Percentiles rank a stretch among this genome's conserved stretches.
Evolutionary conservation across 192 early-diverging fungal species (phyloP).

Genomic region (Entomortierella chlamydospora): DNA sequence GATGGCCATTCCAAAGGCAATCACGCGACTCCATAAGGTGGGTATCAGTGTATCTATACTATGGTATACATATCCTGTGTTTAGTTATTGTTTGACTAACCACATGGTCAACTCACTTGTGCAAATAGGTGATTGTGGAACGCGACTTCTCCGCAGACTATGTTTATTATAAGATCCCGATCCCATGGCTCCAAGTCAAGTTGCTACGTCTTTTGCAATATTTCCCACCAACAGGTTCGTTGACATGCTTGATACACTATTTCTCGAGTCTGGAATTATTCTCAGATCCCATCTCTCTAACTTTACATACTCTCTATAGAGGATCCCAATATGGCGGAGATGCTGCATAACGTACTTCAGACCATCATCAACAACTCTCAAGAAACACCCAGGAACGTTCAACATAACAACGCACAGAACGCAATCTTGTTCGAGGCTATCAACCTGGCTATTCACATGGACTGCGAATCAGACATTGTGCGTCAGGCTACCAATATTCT

Average conservation of each 20-base stretch:
- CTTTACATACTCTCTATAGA: slow-evolving; percentile 27
- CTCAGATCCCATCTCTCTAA: not conserved
- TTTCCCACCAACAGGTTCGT: slow-evolving; percentile 84
- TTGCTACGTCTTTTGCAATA: slow-evolving; percentile 94
- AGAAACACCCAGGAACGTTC: slow-evolving; percentile 93
- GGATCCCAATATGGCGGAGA: slow-evolving; percentile 64
- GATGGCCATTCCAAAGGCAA: slow-evolving; percentile 80
- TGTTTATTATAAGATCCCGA: slow-evolving; percentile 97
- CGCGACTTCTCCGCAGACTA: slow-evolving; percentile 87
- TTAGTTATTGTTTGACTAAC: too few relatives aligned
- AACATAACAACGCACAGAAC: slow-evolving; percentile 98
- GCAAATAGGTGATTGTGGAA: slow-evolving; percentile 81
- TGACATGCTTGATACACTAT: too few relatives aligned
- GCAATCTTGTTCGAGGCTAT: slow-evolving; percentile 98
- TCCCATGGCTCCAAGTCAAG: slow-evolving; percentile 98
- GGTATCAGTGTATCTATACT: not conserved
- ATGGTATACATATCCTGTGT: not conserved
- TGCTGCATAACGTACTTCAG: slow-evolving; percentile 81
- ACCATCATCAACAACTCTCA: slow-evolving; percentile 88
- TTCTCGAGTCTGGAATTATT: not conserved
- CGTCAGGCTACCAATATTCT: slow-evolving; percentile 86
- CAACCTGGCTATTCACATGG: slow-evolving; percentile 93
- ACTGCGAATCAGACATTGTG: slow-evolving; percentile 88
- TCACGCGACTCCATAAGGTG: slow-evolving; percentile 84
- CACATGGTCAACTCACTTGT: not conserved